phyloP scores from a whole-genome alignment of 345 rosid genomes.

The Trapa incisa region DNA sequence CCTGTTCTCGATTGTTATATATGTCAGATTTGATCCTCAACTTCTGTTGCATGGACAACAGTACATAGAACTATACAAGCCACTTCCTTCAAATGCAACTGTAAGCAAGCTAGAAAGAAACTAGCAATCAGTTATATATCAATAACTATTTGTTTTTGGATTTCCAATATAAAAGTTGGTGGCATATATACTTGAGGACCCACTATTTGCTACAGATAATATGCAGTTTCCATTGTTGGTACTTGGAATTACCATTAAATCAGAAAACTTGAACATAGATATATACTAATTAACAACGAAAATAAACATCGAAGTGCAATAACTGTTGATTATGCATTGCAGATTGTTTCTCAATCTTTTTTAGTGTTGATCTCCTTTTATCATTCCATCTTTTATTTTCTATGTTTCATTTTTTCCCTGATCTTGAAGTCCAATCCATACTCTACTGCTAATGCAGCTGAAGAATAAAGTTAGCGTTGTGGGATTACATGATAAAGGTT shows the following conservation, averaged over 20 bases:
- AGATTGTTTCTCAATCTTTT: not conserved
- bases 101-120: constrained; percentile 29
- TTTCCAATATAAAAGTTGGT: not conserved
- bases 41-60: constrained; percentile 89
- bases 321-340: not conserved
- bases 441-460: constrained; percentile 36
- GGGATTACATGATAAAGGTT: constrained; percentile 91
- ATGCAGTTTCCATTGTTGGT: not conserved
- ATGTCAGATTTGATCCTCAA: constrained; percentile 47
- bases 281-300: not conserved
- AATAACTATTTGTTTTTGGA: not conserved
- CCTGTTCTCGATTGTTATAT: constrained; percentile 7
- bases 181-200: not conserved
- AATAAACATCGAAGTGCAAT: not conserved
- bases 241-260: not conserved
- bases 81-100: constrained; percentile 55
- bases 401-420: not conserved
- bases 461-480: constrained; percentile 48
- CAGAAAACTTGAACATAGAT: not conserved
- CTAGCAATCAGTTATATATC: not conserved
- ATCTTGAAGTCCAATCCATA: not conserved
- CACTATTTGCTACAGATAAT: not conserved
- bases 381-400: not conserved
- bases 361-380: not conserved
- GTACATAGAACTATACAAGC: constrained; percentile 60